A percentile compares a stretch with the other conserved stretches of the same genome.
Conservation (phyloP, 2,329 filamentous ascomycete species). For the Rachicladosporium sp. region DNA sequence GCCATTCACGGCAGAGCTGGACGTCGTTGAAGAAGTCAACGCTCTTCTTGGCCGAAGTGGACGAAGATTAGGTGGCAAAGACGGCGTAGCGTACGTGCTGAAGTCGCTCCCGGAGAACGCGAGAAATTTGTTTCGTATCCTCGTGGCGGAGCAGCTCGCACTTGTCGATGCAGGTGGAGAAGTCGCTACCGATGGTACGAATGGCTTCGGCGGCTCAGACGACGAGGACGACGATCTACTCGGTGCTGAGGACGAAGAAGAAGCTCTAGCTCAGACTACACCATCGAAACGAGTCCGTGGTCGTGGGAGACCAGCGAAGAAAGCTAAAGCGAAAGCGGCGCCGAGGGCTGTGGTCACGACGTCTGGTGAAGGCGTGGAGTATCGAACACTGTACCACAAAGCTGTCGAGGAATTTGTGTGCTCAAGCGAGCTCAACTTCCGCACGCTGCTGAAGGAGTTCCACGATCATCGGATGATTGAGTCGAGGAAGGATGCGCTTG, state of each 20-base stretch:
- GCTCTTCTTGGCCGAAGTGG: constrained; percentile 72
- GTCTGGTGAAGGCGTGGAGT: constrained; percentile 60
- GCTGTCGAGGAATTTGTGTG: constrained; percentile 95
- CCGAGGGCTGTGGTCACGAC: background rate
- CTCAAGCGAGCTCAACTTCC: constrained; percentile 89
- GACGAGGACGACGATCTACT: constrained; percentile 20
- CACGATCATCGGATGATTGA: constrained; percentile 97
- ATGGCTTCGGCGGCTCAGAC: constrained; percentile 14
- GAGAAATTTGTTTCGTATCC: constrained; percentile 68
- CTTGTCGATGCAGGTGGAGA: constrained; percentile 40
- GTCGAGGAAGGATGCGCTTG: constrained; percentile 70
- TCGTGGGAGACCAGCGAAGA: constrained; percentile 14
- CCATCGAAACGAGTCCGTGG: constrained; percentile 13
- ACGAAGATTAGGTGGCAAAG: constrained; percentile 70
- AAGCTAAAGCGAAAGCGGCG: constrained; percentile 6
- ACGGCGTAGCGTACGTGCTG: constrained; percentile 83
- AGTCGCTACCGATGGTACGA: constrained; percentile 27
- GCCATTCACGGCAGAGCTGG: constrained; percentile 59
- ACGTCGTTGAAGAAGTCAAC: constrained; percentile 83
- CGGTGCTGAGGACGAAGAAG: constrained; percentile 20
- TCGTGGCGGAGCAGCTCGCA: constrained; percentile 73
- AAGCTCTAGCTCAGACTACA: constrained; percentile 14
- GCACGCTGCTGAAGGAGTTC: constrained; percentile 90
- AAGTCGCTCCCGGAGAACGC: constrained; percentile 88
- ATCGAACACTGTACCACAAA: constrained; percentile 84